phyloP scores from a whole-genome alignment of 2,329 filamentous ascomycete species.

The Neonectria punicea region DNA sequence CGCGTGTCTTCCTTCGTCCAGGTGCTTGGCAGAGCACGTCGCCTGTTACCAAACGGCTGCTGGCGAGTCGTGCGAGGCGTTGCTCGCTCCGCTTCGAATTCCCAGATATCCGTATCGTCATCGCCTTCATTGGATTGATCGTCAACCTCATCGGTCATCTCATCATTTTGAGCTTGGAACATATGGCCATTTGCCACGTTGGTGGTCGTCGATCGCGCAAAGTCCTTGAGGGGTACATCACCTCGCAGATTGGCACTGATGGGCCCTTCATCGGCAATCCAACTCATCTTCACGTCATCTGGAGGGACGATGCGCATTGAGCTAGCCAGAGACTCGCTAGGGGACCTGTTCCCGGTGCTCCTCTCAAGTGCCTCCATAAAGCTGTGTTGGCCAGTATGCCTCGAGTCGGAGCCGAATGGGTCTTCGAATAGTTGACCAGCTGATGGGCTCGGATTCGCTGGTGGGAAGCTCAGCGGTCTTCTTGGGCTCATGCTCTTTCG shows the following conservation, averaged over 20 bases:
- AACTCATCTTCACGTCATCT: constrained; percentile 56
- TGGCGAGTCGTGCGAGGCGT: constrained; percentile 49
- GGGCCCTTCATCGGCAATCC: constrained; percentile 52
- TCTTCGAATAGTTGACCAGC: constrained; percentile 40
- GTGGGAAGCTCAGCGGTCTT: constrained; percentile 31
- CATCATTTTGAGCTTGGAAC: constrained; percentile 28
- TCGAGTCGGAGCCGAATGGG: constrained; percentile 42
- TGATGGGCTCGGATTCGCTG: constrained; percentile 23
- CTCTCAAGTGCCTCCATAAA: constrained; percentile 48
- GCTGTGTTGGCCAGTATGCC: constrained; percentile 44
- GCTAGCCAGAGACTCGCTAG: constrained; percentile 45
- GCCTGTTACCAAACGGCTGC: constrained; percentile 45
- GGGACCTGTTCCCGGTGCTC: constrained; percentile 35
- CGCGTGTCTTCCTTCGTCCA: constrained; percentile 48
- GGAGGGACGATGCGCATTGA: constrained; percentile 47
- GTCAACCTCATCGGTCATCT: constrained; percentile 27
- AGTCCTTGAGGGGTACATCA: constrained; percentile 48
- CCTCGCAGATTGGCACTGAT: constrained; percentile 51
- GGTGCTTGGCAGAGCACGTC: constrained; percentile 49
- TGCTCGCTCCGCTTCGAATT: constrained; percentile 63
- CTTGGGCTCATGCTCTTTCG: constrained; percentile 47
- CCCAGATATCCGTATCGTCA: constrained; percentile 67
- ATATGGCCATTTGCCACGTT: constrained; percentile 1
- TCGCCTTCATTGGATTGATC: constrained; percentile 40
- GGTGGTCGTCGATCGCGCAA: constrained; percentile 23